phyloP scores from a whole-genome alignment of 129 eudicot species.

The Helianthus tuberosus region DNA sequence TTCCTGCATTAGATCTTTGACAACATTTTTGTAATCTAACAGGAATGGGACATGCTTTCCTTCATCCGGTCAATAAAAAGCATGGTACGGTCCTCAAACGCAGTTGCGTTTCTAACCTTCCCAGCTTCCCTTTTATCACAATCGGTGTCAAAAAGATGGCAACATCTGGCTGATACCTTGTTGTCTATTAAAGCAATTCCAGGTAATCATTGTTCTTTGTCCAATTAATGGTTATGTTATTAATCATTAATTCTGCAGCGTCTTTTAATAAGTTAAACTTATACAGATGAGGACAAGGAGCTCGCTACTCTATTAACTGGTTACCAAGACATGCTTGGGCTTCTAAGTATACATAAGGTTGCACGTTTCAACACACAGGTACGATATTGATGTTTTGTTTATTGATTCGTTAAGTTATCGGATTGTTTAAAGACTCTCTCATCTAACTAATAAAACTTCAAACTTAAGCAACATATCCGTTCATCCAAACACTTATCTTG shows the following conservation, averaged over 20 bases:
- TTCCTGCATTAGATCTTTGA: slow-evolving; percentile 11
- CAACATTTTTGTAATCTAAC: slow-evolving; percentile 3
- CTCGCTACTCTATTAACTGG: slow-evolving; percentile 90
- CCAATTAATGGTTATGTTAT: slow-evolving; percentile 6
- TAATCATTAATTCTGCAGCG: not conserved
- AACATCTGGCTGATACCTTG: slow-evolving; percentile 97
- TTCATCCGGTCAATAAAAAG: slow-evolving; percentile 83
- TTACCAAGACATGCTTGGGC: slow-evolving; percentile 97
- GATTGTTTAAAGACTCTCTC: not conserved
- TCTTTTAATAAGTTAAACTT: slow-evolving; percentile 20
- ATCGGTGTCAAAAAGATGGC: slow-evolving; percentile 79
- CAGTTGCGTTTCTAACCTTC: slow-evolving; percentile 82
- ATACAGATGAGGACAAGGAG: slow-evolving; percentile 96
- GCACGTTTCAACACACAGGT: slow-evolving; percentile 95
- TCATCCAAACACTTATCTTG: not conserved
- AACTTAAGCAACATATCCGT: not conserved
- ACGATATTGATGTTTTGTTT: not conserved
- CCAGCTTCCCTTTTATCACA: slow-evolving; percentile 83
- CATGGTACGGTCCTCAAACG: slow-evolving; percentile 76
- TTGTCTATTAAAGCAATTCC: slow-evolving; percentile 91
- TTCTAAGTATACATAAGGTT: slow-evolving; percentile 81
- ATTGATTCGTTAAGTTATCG: not conserved
- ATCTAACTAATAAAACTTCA: not conserved
- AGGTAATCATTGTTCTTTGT: slow-evolving; percentile 45
- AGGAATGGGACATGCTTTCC: slow-evolving; percentile 97